Evolutionary conservation across 495 filamentous ascomycete species (phyloP), one percentile per base, ranked within the genome.

Genomic region (Lasiosphaeriaceae sp.): DNA sequence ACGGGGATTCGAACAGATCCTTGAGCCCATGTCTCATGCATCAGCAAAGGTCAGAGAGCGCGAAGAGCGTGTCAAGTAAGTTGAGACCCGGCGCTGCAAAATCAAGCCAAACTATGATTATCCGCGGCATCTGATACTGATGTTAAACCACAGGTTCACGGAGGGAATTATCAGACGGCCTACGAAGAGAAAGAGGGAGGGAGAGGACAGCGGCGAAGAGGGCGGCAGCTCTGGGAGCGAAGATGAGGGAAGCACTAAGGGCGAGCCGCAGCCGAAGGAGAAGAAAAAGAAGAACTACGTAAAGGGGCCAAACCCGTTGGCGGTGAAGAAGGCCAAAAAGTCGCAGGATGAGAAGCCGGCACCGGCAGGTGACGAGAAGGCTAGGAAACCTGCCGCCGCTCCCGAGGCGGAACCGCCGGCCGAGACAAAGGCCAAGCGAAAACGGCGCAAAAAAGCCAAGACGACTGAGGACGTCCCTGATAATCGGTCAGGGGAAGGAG

Each of bases 221-320:
- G 63, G 66, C 11, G 60, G 54, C n/a, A 26, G 35, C 7, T 73
- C 55, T 16, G 61, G 52, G 7, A 57, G 50, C 43, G 60, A 64
- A 31, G 66, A 58, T 52, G 66, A 62, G 17, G 64, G 45, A 19
- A 54, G 63, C 47, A 73, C 58, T 35, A 62, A 59, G 12, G 65
- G 62, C 3, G 66, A 64, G 46, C 49, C 45, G 62, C 85, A 83
- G 71, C 39, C 39, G 9, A 86, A n/a, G n/a, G n/a, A 83, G 66
- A 88, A 81, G 62, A 75, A 78, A 58, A 87, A 78, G 61, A 73
- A 70, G 50, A 46, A 7, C 11, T 78, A 83, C 57, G 92, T 75
- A 0, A 97, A 93, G 71, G 86, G 79, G 8, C 91, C 93, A 9
- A 98, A 98, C 77, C 94, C 94, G 11, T 75, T 97, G 59, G 86